Percentiles rank a stretch among this genome's conserved stretches.
These are phyloP conservation scores for Barnettozyma wickerhamii DNA, from an alignment of 805 yeast genomes.

Conservation along the genomic window DNA sequence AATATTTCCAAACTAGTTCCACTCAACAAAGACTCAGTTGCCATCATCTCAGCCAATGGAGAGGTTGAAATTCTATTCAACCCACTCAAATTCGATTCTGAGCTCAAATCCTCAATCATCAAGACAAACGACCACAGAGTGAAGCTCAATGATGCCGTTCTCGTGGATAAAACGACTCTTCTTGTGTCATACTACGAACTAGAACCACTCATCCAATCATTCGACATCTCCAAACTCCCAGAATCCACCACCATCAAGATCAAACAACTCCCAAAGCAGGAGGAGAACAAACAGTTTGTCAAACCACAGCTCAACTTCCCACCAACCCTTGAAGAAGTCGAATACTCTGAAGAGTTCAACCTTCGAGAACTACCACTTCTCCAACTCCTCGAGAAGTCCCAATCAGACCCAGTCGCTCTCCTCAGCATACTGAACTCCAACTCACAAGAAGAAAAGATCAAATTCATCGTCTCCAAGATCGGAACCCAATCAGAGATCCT, in stretches of 20 bases:
- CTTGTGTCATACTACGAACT: constrained; percentile 35
- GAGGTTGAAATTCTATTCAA: constrained; percentile 29
- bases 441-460: constrained; percentile 36
- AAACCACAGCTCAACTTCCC: constrained; percentile 25
- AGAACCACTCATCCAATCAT: constrained; percentile 33
- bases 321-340: constrained; percentile 17
- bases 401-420: constrained; percentile 23
- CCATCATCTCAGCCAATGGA: constrained; percentile 28
- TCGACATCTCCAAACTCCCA: constrained; percentile 20
- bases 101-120: constrained; percentile 10
- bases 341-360: constrained; percentile 23
- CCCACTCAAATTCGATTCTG: neutral
- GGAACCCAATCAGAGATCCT: constrained; percentile 15
- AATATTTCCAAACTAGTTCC: neutral
- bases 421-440: constrained; percentile 21
- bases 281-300: constrained; percentile 1
- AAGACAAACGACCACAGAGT: constrained; percentile 24
- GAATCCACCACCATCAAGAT: constrained; percentile 20
- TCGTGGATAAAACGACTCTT: constrained; percentile 12
- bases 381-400: constrained; percentile 7
- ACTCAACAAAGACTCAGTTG: constrained; percentile 5
- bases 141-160: constrained; percentile 26
- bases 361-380: constrained; percentile 22
- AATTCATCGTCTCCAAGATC: constrained; percentile 33
- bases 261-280: constrained; percentile 20